Percentiles rank a stretch among this genome's conserved stretches.
These are phyloP conservation scores for Pseudozyma tsukubaensis DNA, from an alignment of 1,284 basidiomycete genomes.

Conservation along the genomic window DNA sequence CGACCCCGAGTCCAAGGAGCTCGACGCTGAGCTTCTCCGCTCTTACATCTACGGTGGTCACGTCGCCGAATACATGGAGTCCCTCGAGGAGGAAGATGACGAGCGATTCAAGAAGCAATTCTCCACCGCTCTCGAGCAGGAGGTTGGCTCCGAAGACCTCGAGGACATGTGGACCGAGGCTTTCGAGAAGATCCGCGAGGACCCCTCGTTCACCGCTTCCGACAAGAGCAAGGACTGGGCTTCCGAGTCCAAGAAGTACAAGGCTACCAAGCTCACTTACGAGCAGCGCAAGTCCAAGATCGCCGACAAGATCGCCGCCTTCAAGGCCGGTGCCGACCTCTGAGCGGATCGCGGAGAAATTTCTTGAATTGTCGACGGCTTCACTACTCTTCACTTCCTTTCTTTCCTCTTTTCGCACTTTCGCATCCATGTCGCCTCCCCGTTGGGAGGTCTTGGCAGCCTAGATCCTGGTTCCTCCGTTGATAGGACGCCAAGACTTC, in stretches of 20 bases:
- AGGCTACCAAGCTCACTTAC: slow-evolving; percentile 78
- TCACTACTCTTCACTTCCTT: slow-evolving; percentile 6
- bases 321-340: slow-evolving; percentile 55
- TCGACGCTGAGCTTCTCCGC: slow-evolving; percentile 93
- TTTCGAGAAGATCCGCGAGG: slow-evolving; percentile 85
- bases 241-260: slow-evolving; percentile 83
- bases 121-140: slow-evolving; percentile 92
- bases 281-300: slow-evolving; percentile 73
- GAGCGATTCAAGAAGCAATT: slow-evolving; percentile 99
- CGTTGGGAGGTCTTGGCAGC: too few relatives aligned
- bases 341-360: slow-evolving; percentile 2
- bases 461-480: too few relatives aligned
- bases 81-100: slow-evolving; percentile 98
- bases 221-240: slow-evolving; percentile 94
- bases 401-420: slow-evolving; percentile 1
- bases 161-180: slow-evolving; percentile 94
- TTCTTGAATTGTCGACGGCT: slow-evolving; percentile 16
- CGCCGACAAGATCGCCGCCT: slow-evolving; percentile 63
- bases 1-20: slow-evolving; percentile 91
- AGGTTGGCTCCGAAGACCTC: slow-evolving; percentile 93
- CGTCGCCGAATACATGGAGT: slow-evolving; percentile 99
- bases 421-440: too few relatives aligned
- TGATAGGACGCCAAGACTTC: too few relatives aligned
- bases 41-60: slow-evolving; percentile 99
- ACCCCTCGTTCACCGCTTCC: slow-evolving; percentile 88